A percentile compares a stretch with the other conserved stretches of the same genome.
Evolutionary conservation across 495 filamentous ascomycete species (phyloP).

Genomic region (Hypoxylon crocopeplum): DNA sequence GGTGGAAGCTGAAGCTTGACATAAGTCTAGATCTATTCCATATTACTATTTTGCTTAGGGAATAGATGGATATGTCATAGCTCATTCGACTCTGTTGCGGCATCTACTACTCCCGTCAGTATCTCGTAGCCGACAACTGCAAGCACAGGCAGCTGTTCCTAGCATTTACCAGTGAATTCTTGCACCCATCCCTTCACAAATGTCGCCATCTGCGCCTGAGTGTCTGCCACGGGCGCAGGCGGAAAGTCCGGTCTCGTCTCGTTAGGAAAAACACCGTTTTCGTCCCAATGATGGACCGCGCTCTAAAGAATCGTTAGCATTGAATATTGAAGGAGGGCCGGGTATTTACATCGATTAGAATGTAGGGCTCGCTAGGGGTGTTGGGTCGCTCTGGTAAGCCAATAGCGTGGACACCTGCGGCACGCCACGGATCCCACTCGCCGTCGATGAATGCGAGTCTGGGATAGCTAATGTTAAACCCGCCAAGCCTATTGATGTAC

Average conservation of each 20-base stretch:
- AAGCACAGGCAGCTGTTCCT: constrained; percentile 27
- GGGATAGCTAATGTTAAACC: constrained; percentile 67
- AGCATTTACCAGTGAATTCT: constrained; percentile 51
- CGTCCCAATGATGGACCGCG: constrained; percentile 75
- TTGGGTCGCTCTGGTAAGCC: constrained; percentile 53
- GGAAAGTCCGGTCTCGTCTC: constrained; percentile 61
- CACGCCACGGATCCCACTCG: constrained; percentile 73
- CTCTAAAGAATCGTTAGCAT: constrained; percentile 8
- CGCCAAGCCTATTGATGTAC: constrained; percentile 72
- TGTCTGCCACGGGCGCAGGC: constrained; percentile 58
- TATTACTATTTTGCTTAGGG: constrained; percentile 11
- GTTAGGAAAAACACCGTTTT: constrained; percentile 70
- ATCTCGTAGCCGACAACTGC: constrained; percentile 15
- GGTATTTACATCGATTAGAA: constrained; percentile 60
- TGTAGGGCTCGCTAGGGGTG: constrained; percentile 65
- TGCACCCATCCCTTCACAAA: constrained; percentile 73
- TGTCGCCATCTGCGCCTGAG: constrained; percentile 59
- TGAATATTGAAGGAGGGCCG: neutral
- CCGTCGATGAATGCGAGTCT: constrained; percentile 73
- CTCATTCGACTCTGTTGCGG: constrained; percentile 23
- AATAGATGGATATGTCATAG: constrained; percentile 28
- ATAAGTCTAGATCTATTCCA: constrained; percentile 5
- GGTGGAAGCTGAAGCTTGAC: neutral
- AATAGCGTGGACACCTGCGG: constrained; percentile 66
- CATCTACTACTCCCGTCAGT: constrained; percentile 35